phyloP scores from a whole-genome alignment of 139 green algal genomes.

The Chlorella vulgaris region DNA sequence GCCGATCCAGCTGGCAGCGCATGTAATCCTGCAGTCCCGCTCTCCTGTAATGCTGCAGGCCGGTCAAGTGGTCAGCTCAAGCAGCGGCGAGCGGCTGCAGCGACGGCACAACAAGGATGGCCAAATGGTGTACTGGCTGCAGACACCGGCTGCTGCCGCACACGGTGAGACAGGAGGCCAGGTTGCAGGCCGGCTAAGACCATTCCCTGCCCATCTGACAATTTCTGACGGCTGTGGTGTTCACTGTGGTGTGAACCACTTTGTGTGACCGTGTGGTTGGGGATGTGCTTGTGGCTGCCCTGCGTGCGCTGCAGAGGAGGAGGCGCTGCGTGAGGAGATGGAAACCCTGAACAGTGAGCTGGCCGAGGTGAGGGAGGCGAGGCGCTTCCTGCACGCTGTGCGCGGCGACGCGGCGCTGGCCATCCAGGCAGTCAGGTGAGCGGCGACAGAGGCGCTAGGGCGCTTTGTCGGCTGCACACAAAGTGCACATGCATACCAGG shows the following conservation, averaged over 20 bases:
- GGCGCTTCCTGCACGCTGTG: conserved; percentile 35
- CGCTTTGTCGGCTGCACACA: background rate
- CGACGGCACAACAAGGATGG: conserved; percentile 64
- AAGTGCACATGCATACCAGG: too few relatives aligned
- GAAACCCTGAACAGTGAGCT: conserved; percentile 36
- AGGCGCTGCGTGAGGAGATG: conserved; percentile 38
- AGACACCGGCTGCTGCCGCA: conserved; percentile 22
- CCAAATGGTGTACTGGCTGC: conserved; percentile 71
- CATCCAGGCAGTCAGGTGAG: conserved; percentile 32
- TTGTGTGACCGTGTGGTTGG: background rate
- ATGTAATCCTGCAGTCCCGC: too few relatives aligned
- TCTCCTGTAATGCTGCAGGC: conserved; percentile 16
- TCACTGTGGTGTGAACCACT: background rate
- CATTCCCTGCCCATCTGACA: background rate
- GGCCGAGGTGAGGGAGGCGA: conserved; percentile 33
- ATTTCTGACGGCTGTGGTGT: background rate
- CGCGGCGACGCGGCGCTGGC: conserved; percentile 33
- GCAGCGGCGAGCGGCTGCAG: conserved; percentile 45
- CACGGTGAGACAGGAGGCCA: background rate
- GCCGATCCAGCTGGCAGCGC: too few relatives aligned
- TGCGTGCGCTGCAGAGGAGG: conserved; percentile 24
- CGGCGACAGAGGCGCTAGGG: background rate
- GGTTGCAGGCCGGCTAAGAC: background rate
- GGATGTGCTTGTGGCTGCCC: background rate
- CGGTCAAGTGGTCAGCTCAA: conserved; percentile 50